Base-by-base conservation (phyloP, 2,329 filamentous ascomycete genomes). In the Didymella keratinophila region DNA sequence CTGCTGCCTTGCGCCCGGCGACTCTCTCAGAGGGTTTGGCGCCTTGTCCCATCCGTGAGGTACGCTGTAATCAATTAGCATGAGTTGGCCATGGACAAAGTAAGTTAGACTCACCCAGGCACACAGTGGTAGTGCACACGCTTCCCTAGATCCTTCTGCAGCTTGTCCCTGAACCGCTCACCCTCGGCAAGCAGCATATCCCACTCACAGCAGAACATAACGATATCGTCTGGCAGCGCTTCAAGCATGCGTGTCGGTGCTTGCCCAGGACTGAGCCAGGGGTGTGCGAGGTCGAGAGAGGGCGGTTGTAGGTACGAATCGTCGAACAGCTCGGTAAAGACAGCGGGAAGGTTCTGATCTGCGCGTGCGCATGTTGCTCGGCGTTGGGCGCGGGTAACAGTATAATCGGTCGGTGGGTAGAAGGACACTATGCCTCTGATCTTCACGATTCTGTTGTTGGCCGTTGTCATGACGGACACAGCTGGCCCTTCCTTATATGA, bases 171-270 rank as follows among this genome's bases (percentile, higher is more conserved):
- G 62, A 93, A 88, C 4, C 81, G 79, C 59, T 88, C 78, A 6
- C 84, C 86, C 70, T 89, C 86, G 14, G 82, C 81, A n/a, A 87
- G 78, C 14, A 89, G 76, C 86, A 88, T 88, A 68, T 89, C 86
- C 83, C 84, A 88, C 70, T 89, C 86, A 70, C 86, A 88, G 42
- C 85, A 83, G 68, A 84, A 86, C 64, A 88, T 74, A 56, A 87
- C 85, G 45, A 88, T 82, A 57, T 87, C 82, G n/a, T 83, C 77
- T 0, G 86, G 86, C 1, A 89, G 71, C 2, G 79, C 79, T 27
- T 73, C 68, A n/a, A 89, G 79, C 67, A 86, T 81, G 27, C 79
- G 72, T 20, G 82, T 79, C 0, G 83, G 78, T 1, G 86, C 86
- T 10, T 84, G 80, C 30, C 83, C 83, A 0, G 86, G 86, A 8